A percentile compares a stretch with the other conserved stretches of the same genome.
phyloP scores from a whole-genome alignment of 2,329 filamentous ascomycete species.

The Xylariaceae sp. region DNA sequence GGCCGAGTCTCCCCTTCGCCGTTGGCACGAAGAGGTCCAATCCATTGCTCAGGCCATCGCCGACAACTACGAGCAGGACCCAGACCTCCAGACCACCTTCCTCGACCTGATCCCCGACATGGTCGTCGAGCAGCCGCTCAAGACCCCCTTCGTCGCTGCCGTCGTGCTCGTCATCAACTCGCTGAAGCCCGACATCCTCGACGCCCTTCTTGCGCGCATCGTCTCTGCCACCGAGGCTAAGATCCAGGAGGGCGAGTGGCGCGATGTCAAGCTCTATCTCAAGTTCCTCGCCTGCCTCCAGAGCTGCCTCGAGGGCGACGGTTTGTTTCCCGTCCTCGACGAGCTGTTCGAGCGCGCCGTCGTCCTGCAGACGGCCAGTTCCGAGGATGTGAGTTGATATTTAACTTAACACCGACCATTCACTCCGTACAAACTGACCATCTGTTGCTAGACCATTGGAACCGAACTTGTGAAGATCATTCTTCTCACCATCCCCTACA shows the following conservation, averaged over 20 bases:
- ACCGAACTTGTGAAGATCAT: slow-evolving; percentile 97
- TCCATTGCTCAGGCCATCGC: slow-evolving; percentile 72
- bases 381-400: slow-evolving; percentile 72
- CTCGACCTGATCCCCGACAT: slow-evolving; percentile 73
- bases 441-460: slow-evolving; percentile 53
- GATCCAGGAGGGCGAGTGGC: slow-evolving; percentile 76
- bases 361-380: slow-evolving; percentile 87
- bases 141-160: slow-evolving; percentile 91
- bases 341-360: slow-evolving; percentile 91
- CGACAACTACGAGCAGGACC: slow-evolving; percentile 77
- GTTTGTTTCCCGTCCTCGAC: slow-evolving; percentile 79
- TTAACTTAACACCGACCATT: no score
- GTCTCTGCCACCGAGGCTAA: slow-evolving; percentile 62
- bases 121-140: slow-evolving; percentile 87
- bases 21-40: slow-evolving; percentile 75
- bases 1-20: slow-evolving; percentile 76
- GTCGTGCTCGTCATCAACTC: slow-evolving; percentile 78
- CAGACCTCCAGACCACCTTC: slow-evolving; percentile 71
- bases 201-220: slow-evolving; percentile 65
- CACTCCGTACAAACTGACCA: background rate
- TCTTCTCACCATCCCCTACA: slow-evolving; percentile 87
- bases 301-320: slow-evolving; percentile 75
- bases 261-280: slow-evolving; percentile 84
- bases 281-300: slow-evolving; percentile 89
- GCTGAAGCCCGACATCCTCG: slow-evolving; percentile 70